Evolutionary conservation across 2,329 filamentous ascomycete genomes (phyloP).

Genomic region (Fusarium sp.): DNA sequence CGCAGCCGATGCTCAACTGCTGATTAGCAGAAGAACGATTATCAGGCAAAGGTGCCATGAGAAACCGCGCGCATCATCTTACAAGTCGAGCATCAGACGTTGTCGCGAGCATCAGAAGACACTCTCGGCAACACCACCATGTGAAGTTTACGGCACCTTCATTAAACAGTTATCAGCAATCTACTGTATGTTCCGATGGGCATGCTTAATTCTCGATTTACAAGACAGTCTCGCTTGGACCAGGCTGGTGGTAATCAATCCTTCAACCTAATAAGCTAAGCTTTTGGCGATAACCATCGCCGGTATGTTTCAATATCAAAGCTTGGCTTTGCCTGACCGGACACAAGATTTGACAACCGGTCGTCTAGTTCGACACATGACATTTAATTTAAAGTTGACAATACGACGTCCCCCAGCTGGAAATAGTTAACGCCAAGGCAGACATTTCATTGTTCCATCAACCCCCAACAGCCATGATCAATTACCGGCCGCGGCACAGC

Average conservation of each 20-base stretch:
- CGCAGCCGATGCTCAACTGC: constrained; percentile 16
- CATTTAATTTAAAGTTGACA: constrained; percentile 8
- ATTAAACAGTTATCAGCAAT: neutral
- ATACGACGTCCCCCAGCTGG: neutral
- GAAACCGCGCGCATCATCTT: constrained; percentile 3
- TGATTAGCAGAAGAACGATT: constrained; percentile 17
- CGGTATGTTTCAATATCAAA: constrained; percentile 9
- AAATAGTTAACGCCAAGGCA: constrained; percentile 5
- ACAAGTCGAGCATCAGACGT: neutral
- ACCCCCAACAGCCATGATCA: constrained; percentile 12
- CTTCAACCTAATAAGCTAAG: neutral
- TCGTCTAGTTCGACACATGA: constrained; percentile 11
- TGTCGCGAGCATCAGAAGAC: constrained; percentile 23
- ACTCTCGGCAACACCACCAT: constrained; percentile 2
- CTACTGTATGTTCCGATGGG: neutral
- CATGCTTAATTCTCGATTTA: constrained; percentile 1
- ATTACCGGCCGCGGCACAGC: constrained; percentile 28
- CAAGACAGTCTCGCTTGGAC: neutral
- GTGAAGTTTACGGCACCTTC: neutral
- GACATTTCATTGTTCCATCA: constrained; percentile 3
- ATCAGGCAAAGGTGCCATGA: constrained; percentile 4
- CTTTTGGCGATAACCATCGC: neutral
- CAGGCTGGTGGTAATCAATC: constrained; percentile 5
- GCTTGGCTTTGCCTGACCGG: neutral
- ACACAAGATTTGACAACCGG: neutral